phyloP scores from a whole-genome alignment of 2,329 filamentous ascomycete genomes.

The Aspergillus sp. region DNA sequence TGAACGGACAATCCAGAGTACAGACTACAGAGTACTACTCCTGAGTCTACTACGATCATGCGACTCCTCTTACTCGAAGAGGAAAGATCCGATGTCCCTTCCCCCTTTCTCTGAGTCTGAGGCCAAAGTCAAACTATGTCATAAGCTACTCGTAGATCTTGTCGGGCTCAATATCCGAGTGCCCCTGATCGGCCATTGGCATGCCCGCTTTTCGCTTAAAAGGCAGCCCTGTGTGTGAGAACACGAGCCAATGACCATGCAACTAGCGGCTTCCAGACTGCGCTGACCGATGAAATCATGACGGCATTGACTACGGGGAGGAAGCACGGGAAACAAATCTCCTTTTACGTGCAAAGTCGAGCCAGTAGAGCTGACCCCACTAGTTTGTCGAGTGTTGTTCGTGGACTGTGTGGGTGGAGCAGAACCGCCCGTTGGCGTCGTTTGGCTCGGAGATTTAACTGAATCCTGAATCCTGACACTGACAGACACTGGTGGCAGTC shows the following conservation, averaged over 20 bases:
- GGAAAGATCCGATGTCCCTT: neutral
- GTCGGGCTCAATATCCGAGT: neutral
- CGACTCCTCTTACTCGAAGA: neutral
- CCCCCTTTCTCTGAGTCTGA: neutral
- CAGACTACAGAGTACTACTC: no score
- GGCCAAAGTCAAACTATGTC: neutral
- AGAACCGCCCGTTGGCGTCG: neutral
- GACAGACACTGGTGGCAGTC: neutral
- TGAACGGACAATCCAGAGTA: no score
- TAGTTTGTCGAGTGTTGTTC: neutral
- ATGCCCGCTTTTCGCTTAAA: no score
- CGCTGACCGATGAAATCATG: neutral
- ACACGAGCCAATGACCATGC: neutral
- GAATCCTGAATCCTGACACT: neutral
- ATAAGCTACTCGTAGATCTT: constrained; percentile 5
- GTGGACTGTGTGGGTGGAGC: neutral
- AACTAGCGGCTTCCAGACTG: neutral
- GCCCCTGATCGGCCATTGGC: neutral
- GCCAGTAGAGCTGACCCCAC: neutral
- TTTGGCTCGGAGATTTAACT: constrained; percentile 5
- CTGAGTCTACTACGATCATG: neutral
- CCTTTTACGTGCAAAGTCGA: no score
- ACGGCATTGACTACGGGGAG: neutral
- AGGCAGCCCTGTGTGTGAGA: neutral
- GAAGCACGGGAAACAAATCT: neutral